Base-by-base conservation (phyloP, 1,139 yeast species). In the Hansenula lynferdii region DNA sequence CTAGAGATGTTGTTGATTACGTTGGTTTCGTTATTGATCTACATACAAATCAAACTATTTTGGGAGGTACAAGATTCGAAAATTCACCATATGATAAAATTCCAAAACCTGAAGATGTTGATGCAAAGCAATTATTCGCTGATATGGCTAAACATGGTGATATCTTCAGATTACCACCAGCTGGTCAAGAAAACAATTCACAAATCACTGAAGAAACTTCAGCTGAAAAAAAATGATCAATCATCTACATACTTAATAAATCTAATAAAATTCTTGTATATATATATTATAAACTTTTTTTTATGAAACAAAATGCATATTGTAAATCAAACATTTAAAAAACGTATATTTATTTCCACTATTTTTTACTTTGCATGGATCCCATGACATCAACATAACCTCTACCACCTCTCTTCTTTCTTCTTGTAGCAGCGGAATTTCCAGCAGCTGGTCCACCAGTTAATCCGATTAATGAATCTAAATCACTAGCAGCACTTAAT, bases 11-110 rank as follows among this genome's bases (percentile, higher is more conserved):
- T 35, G 70, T 75, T 18, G 96, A 87, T 58, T 80, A 86, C 57
- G 69, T 84, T 43, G 94, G 85, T 0, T 86, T 75, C 60, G 72
- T 87, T 30, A 71, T 87, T 50, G 86, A 89, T 57, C 85, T 95
- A 12, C 75, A 76, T 47, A 72, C 80, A 23, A 73, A 80, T 41
- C 79, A 80, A 41, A 67, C 83, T 44, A 72, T 73, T 22, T 67
- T 87, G 45, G 86, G 86, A 23, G 97, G 97, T 14, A 77, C 94
- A 10, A 69, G 87, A 14, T 89, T 89, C 56, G 95, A 86, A 54
- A 75, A 80, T 45, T 59, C 60, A 3, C 64, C 67, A 7, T 44
- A 53, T 25, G 79, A 62, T 27, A 64, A 56, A 43, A 53, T 64
- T 36, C 67, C 67, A 16, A 60, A 56, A 43, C 52, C 57, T 37